Base-by-base conservation (phyloP, 257 asterid species). In the Solanum paucissectum region DNA sequence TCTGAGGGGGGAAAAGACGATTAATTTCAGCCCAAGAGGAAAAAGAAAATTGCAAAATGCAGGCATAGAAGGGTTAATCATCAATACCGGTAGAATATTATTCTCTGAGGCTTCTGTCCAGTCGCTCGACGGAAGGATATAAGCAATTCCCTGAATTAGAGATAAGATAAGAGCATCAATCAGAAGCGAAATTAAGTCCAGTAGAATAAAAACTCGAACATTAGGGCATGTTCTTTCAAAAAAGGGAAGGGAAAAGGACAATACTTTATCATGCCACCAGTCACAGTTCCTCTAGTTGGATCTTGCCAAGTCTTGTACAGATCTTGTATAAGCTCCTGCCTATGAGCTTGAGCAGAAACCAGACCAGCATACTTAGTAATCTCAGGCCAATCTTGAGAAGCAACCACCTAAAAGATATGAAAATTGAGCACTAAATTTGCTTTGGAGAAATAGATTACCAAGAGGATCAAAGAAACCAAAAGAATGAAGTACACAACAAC, bases 341-440 rank as follows among this genome's bases (percentile, higher is more conserved):
- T 90, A 89, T 95, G 99, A 52, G 99, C 96, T 91, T 97, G 99
- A 40, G 99, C 98, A 90, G 96, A 95, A 71, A 97, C 99, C 94
- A 97, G 89, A 33, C 99, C 99, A 42, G 99, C 99, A 88, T 97
- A 97, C 81, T 97, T 95, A 0, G 99, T 95, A 62, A 97, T 94
- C 88, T 95, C 98, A 0, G 99, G 99, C 99, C 99, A 97, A 91
- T 97, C 99, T 91, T 95, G 99, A 29, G 99, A 97, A n/a, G 99
- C 99, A 77, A 95, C 99, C 82, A 97, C 99, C 99, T 97, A 91
- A 34, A 87, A 32, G n/a, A 13, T 83, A 60, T 87, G 88, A 40
- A 60, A 90, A 87, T 49, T 79, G 55, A 55, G 77, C 71, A 42
- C 82, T 72, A 83, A 18, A 49, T 81, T 12, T 11, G 10, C 33